These are phyloP conservation scores for Withania somnifera DNA, from an alignment of 305 asterid species.

Conservation along the genomic window DNA sequence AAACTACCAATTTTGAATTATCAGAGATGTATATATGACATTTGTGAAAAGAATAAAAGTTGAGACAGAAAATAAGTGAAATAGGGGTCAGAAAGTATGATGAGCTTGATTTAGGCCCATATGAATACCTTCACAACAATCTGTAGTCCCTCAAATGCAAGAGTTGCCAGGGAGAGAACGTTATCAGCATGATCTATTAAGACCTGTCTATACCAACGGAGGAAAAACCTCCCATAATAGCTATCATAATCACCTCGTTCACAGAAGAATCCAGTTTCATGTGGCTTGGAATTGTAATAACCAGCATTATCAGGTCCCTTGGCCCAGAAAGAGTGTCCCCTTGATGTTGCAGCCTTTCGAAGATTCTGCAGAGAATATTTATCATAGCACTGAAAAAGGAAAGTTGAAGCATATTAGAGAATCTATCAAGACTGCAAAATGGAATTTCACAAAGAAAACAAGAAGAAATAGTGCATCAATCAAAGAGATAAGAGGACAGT, in stretches of 20 bases:
- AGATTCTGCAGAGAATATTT: conserved; percentile 49
- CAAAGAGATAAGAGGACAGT: background rate
- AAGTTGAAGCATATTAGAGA: background rate
- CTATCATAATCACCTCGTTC: conserved; percentile 66
- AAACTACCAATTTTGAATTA: background rate
- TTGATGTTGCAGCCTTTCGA: conserved; percentile 46
- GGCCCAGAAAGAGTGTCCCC: conserved; percentile 63
- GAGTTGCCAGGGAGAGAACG: conserved; percentile 49
- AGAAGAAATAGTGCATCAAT: background rate
- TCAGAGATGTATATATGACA: background rate
- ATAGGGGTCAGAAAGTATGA: background rate
- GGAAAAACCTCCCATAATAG: conserved; percentile 60
- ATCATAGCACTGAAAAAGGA: conserved; percentile 48
- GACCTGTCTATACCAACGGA: conserved; percentile 48
- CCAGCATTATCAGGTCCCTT: conserved; percentile 64
- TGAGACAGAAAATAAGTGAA: background rate
- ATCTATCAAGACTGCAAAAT: background rate
- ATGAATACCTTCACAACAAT: conserved; percentile 43
- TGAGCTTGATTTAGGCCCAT: background rate
- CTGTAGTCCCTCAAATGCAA: conserved; percentile 47
- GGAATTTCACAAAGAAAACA: background rate
- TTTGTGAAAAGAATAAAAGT: background rate
- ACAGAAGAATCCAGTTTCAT: conserved; percentile 61
- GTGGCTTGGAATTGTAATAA: conserved; percentile 52
- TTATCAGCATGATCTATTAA: conserved; percentile 55